Evolutionary conservation across 2,329 filamentous ascomycete species (phyloP).

Genomic region (Ceratocystis smalleyi): DNA sequence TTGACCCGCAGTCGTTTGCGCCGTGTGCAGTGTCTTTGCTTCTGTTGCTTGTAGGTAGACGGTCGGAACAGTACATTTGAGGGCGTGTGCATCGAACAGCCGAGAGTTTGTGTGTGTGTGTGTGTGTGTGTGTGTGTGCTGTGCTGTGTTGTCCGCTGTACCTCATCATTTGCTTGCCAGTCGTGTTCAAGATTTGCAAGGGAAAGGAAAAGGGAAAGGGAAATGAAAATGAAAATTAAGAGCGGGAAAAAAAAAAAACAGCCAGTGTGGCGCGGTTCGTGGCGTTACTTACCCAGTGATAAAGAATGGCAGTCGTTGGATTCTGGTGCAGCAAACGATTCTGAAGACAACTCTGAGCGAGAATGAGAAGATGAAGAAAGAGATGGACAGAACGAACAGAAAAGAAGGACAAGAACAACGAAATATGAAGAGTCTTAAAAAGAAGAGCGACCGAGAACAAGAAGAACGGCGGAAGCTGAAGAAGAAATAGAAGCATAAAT

Average conservation of each 20-base stretch:
- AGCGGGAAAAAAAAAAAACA: neutral
- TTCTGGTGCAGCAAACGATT: neutral
- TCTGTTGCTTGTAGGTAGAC: neutral
- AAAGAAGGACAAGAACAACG: neutral
- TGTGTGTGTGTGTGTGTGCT: too few species aligned
- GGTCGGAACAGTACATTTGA: neutral
- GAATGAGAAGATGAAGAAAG: neutral
- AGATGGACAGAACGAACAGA: neutral
- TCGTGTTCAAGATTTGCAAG: too few species aligned
- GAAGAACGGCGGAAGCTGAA: neutral
- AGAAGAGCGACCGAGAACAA: neutral
- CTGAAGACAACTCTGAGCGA: neutral
- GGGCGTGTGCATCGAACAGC: neutral
- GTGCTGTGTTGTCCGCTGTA: too few species aligned
- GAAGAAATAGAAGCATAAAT: neutral
- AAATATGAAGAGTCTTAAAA: neutral
- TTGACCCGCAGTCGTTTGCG: neutral
- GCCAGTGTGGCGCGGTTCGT: neutral
- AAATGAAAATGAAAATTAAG: too few species aligned
- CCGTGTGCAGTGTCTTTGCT: neutral
- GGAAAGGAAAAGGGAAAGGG: too few species aligned
- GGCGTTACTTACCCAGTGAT: neutral
- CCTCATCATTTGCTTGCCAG: too few species aligned
- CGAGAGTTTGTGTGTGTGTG: neutral
- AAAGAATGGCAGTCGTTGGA: neutral